These are phyloP conservation scores for Ambrosia artemisiifolia DNA, from an alignment of 129 eudicot genomes.

Conservation along the genomic window DNA sequence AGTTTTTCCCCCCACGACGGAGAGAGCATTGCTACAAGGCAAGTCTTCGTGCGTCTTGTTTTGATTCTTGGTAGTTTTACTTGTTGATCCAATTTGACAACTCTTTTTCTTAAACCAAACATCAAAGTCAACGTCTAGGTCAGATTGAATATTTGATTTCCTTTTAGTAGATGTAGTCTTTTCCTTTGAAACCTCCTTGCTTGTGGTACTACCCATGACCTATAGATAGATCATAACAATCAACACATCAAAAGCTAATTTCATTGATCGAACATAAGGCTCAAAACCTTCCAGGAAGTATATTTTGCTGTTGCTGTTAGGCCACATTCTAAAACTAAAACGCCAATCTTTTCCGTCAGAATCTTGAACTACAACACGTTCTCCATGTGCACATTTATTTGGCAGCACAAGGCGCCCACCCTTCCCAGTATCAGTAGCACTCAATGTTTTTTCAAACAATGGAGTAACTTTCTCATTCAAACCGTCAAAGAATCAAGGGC, in stretches of 20 bases:
- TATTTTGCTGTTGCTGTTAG: no score
- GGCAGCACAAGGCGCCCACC: slow-evolving; percentile 77
- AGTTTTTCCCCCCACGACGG: slow-evolving; percentile 30
- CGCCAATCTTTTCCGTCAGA: slow-evolving; percentile 58
- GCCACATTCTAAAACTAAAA: no score
- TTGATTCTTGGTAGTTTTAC: no score
- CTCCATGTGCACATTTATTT: slow-evolving; percentile 86
- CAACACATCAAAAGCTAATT: neutral
- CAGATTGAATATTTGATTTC: neutral
- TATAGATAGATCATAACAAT: neutral
- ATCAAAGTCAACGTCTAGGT: neutral
- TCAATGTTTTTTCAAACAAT: slow-evolving; percentile 74
- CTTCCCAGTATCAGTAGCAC: slow-evolving; percentile 70
- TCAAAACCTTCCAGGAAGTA: slow-evolving; percentile 82
- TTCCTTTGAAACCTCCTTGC: neutral
- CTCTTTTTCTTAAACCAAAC: no score
- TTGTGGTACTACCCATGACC: neutral
- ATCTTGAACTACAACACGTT: slow-evolving; percentile 56
- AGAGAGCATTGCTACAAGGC: slow-evolving; percentile 34
- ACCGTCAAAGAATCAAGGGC: slow-evolving; percentile 40
- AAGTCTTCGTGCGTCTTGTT: slow-evolving; percentile 39
- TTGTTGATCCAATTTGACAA: no score
- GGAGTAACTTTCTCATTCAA: slow-evolving; percentile 46
- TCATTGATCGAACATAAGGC: slow-evolving; percentile 52
- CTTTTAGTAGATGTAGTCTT: neutral